These are phyloP conservation scores for Aspergillus sp. DNA, from an alignment of 2,329 filamentous ascomycete species.

Conservation along the genomic window DNA sequence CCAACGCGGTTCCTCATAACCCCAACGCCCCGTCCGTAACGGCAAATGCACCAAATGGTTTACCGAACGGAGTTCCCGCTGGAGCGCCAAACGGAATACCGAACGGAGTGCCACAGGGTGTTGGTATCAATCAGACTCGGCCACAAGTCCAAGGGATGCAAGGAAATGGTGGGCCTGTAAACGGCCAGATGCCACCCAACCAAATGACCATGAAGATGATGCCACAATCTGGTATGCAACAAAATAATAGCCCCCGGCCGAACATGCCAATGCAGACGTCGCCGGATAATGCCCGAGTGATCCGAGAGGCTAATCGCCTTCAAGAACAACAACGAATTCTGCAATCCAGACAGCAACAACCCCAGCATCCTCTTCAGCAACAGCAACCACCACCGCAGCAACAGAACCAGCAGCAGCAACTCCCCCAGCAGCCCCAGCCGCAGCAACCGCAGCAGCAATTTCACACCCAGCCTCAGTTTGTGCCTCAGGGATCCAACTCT, in stretches of 20 bases:
- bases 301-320: conserved; percentile 48
- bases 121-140: conserved; percentile 38
- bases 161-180: conserved; percentile 39
- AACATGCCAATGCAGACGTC: conserved; percentile 56
- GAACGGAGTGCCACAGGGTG: conserved; percentile 44
- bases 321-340: conserved; percentile 61
- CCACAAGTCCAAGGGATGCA: conserved; percentile 45
- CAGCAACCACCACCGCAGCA: conserved; percentile 6
- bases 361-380: conserved; percentile 23
- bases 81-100: conserved; percentile 45
- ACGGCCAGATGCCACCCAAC: conserved; percentile 53
- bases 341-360: conserved; percentile 50
- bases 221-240: conserved; percentile 60
- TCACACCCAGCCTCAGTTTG: conserved; percentile 41
- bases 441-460: conserved; percentile 33
- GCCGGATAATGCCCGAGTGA: conserved; percentile 48
- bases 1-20: conserved; percentile 40
- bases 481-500: conserved; percentile 43
- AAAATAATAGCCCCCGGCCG: conserved; percentile 35
- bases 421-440: conserved; percentile 27
- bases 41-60: conserved; percentile 39
- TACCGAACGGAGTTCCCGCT: conserved; percentile 52
- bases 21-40: conserved; percentile 35
- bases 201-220: conserved; percentile 59
- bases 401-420: conserved; percentile 19